These are phyloP conservation scores for Cryptococcus sp. DNA, from an alignment of 1,284 basidiomycete genomes.

Conservation along the genomic window DNA sequence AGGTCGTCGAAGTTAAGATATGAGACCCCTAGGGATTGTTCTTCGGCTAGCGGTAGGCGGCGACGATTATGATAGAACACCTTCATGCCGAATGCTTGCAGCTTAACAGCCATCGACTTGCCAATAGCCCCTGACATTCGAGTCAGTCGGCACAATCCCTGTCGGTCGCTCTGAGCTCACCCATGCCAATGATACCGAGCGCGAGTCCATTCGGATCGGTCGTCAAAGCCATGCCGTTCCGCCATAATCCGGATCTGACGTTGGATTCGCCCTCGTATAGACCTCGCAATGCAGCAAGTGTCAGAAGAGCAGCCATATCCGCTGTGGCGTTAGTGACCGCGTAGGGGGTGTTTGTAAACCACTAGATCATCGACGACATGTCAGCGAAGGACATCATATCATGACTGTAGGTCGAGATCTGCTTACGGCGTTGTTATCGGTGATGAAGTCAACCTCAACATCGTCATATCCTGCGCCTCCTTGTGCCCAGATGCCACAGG, in stretches of 20 bases:
- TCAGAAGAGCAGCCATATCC: conserved; percentile 30
- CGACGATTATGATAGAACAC: conserved; percentile 34
- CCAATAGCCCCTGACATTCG: conserved; percentile 27
- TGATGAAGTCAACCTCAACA: conserved; percentile 22
- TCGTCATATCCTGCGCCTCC: conserved; percentile 32
- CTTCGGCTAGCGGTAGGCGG: conserved; percentile 26
- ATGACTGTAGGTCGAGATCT: conserved; percentile 6
- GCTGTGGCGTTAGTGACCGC: conserved; percentile 34
- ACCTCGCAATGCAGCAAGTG: conserved; percentile 26
- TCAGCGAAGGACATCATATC: not conserved
- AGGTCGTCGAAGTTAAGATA: conserved; percentile 46
- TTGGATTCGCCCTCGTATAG: conserved; percentile 18
- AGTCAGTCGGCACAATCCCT: not conserved
- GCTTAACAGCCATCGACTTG: conserved; percentile 30
- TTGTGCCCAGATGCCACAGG: conserved; percentile 30
- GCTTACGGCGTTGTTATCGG: conserved; percentile 10
- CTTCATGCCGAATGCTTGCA: conserved; percentile 30
- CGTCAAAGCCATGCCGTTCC: conserved; percentile 19
- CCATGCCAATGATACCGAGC: conserved; percentile 30
- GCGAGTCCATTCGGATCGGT: conserved; percentile 23
- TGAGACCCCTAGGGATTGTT: conserved; percentile 21
- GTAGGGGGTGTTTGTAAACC: conserved; percentile 31
- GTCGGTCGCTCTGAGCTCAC: conserved; percentile 9
- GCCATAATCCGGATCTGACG: conserved; percentile 25
- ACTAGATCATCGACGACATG: not conserved